Evolutionary conservation across 352 stramenopile species (phyloP).

Genomic region (Globisporangium viniferum): DNA sequence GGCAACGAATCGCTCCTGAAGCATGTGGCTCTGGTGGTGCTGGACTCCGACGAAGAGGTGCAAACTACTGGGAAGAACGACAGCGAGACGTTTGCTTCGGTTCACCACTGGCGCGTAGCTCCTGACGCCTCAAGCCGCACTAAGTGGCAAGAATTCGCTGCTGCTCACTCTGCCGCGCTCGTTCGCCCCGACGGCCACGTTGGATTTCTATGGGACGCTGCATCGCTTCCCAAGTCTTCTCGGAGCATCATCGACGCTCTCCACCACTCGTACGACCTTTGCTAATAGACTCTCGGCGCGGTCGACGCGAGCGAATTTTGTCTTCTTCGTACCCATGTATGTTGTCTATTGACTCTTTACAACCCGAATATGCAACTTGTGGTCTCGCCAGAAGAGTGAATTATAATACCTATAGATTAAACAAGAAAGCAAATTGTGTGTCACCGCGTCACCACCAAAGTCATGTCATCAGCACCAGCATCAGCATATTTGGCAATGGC

Average conservation of each 20-base stretch:
- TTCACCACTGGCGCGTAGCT: slow-evolving; percentile 29
- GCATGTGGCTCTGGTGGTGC: slow-evolving; percentile 39
- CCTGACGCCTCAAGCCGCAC: slow-evolving; percentile 21
- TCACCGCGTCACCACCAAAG: neutral
- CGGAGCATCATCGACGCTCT: slow-evolving; percentile 9
- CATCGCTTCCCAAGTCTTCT: neutral
- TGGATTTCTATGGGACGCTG: slow-evolving; percentile 48
- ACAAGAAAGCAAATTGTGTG: neutral
- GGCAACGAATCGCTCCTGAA: slow-evolving; percentile 14
- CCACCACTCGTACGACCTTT: slow-evolving; percentile 12
- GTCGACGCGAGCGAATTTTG: neutral
- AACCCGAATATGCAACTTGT: neutral
- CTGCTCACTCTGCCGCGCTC: slow-evolving; percentile 36
- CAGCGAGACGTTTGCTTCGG: slow-evolving; percentile 21
- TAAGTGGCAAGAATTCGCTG: slow-evolving; percentile 42
- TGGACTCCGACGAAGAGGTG: slow-evolving; percentile 23
- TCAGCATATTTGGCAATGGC: neutral
- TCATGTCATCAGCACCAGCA: neutral
- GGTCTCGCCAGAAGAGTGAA: neutral
- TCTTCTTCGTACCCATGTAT: neutral
- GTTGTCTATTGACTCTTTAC: slow-evolving; percentile 3
- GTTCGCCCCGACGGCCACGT: slow-evolving; percentile 83
- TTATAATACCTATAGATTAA: slow-evolving; percentile 8
- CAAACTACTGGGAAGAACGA: neutral
- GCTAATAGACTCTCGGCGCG: neutral